Conservation (phyloP, 768 basidiomycete species). For the Boletellus ananas region DNA sequence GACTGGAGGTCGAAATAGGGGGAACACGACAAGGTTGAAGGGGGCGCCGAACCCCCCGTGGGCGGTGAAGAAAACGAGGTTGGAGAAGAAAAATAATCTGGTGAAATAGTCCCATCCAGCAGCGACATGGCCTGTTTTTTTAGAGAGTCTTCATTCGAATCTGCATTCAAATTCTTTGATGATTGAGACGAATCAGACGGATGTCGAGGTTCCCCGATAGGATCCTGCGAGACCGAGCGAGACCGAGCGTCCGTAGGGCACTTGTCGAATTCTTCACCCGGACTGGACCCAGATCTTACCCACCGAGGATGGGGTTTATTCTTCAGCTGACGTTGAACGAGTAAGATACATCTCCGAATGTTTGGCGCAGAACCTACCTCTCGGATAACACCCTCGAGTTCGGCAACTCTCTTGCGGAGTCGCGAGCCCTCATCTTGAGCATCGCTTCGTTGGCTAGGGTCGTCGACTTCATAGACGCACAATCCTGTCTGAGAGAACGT, state of each 20-base stretch:
- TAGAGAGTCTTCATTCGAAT: constrained; percentile 4
- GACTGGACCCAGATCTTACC: constrained; percentile 32
- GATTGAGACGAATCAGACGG: constrained; percentile 3
- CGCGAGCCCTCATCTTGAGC: constrained; percentile 60
- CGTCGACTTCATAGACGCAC: constrained; percentile 83
- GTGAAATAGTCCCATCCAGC: constrained; percentile 7
- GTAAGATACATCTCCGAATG: neutral
- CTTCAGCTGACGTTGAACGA: constrained; percentile 46
- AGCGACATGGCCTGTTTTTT: constrained; percentile 1
- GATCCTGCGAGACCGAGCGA: constrained; percentile 13
- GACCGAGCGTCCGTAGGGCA: constrained; percentile 21
- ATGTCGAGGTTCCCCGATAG: constrained; percentile 1
- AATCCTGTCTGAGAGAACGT: constrained; percentile 56
- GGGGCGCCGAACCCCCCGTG: constrained; percentile 26
- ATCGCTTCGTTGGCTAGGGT: constrained; percentile 53
- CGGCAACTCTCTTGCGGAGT: constrained; percentile 71
- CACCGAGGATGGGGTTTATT: constrained; percentile 71
- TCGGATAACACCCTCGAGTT: constrained; percentile 81
- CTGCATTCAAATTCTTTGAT: neutral
- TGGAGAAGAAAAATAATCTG: constrained; percentile 23
- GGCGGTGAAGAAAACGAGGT: constrained; percentile 30
- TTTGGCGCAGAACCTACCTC: constrained; percentile 43
- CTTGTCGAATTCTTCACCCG: constrained; percentile 26
- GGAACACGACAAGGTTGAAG: constrained; percentile 11
- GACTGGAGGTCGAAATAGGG: constrained; percentile 20